These are phyloP conservation scores for Aotearoamyces nothofagi DNA, from an alignment of 2,329 filamentous ascomycete species.

Conservation along the genomic window DNA sequence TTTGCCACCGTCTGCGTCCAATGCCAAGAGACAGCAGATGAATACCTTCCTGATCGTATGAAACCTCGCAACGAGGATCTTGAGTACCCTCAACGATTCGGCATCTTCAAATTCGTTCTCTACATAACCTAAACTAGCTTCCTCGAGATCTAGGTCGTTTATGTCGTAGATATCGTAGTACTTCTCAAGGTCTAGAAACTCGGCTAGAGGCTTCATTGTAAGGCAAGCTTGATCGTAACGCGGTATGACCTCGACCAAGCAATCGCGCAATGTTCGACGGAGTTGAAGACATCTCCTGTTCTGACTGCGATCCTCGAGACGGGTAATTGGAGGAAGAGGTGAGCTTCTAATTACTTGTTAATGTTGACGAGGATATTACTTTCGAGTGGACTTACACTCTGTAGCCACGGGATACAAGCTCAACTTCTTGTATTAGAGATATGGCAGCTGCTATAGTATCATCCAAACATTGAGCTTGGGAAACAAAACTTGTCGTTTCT, in stretches of 20 bases:
- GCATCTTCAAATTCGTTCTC: slow-evolving; percentile 58
- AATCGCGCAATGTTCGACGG: slow-evolving; percentile 57
- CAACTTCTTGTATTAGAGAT: slow-evolving; percentile 83
- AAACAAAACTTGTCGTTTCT: slow-evolving; percentile 52
- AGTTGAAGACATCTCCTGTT: slow-evolving; percentile 66
- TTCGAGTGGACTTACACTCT: slow-evolving; percentile 43
- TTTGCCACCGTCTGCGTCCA: slow-evolving; percentile 68
- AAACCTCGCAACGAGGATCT: slow-evolving; percentile 67
- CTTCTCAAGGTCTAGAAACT: slow-evolving; percentile 72
- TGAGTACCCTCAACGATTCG: slow-evolving; percentile 66
- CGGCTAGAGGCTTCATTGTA: slow-evolving; percentile 56
- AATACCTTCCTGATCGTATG: slow-evolving; percentile 72
- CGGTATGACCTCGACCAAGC: slow-evolving; percentile 54
- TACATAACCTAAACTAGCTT: slow-evolving; percentile 49
- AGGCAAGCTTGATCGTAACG: slow-evolving; percentile 57
- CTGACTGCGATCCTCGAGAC: slow-evolving; percentile 73
- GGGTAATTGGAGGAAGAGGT: slow-evolving; percentile 80
- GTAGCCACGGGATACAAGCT: slow-evolving; percentile 83
- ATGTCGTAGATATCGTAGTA: slow-evolving; percentile 86
- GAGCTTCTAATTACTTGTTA: slow-evolving; percentile 45
- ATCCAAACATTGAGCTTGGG: slow-evolving; percentile 68
- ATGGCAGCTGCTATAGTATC: slow-evolving; percentile 60
- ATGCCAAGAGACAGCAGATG: slow-evolving; percentile 74
- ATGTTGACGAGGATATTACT: slow-evolving; percentile 5
- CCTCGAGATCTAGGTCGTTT: slow-evolving; percentile 54